Evolutionary conservation across 2,329 filamentous ascomycete species (phyloP), one percentile per base, ranked within the genome.

Genomic region (Fusarium brevicatenulatum): DNA sequence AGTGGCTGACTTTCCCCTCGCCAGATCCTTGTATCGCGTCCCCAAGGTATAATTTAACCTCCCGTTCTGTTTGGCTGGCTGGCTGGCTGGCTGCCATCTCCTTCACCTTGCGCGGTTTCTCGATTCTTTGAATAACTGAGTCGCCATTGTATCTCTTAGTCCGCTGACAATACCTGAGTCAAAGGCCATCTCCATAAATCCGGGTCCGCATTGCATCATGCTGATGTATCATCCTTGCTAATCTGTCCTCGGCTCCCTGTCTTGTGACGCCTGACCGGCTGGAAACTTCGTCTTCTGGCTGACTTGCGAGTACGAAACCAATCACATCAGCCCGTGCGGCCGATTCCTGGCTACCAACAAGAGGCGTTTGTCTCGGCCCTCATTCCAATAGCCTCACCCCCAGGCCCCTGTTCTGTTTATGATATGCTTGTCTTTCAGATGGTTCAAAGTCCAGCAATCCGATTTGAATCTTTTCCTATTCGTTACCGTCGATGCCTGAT

Each of bases 261-360:
- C 76, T 78, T 77, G 76, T 77, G 76, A 77, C 71, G 71, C 68
- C 69, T 69, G 57, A 66, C 70, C 65, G 43, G 75, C 56, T 74
- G 46, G 63, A 63, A 67, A 54, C 63, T 60, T 68, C 53, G 40
- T 59, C 62, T 59, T 70, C 66, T 73, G 69, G 68, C 61, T 70
- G 58, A 59, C 72, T 75, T 72, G 69, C 65, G 72, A 67, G 67
- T 71, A 66, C 60, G 64, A 65, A 57, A 44, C 76, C 76, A 77
- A 78, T 78, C 74, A 77, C 46, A 47, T 71, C 52, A 46, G 61
- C 66, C 70, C 55, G 52, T 65, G 62, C 50, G 61, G 62, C 32
- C 72, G 61, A 60, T 70, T 68, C 66, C 75, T 75, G 72, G 73
- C 72, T 70, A 65, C 74, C 63, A 66, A 70, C 73, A 73, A 70